Evolutionary conservation across 805 yeast species (phyloP), one percentile per base, ranked within the genome.

Genomic region (Zygosaccharomyces kombuchaensis): DNA sequence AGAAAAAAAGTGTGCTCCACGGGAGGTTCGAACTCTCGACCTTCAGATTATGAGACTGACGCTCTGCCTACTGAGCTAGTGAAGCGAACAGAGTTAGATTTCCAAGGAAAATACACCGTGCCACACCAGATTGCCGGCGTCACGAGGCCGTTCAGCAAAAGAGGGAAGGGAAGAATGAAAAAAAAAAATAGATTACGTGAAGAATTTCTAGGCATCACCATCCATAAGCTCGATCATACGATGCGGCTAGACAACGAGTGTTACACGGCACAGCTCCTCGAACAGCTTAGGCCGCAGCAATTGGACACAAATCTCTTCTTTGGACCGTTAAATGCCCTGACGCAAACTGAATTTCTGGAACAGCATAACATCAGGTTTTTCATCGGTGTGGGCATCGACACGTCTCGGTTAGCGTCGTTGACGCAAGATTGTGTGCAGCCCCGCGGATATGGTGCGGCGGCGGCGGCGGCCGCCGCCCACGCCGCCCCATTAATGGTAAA

Each of bases 61-160:
- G 74, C 74, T 69, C 75, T 70, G 62, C 75, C 74, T 68, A 69
- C 73, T 70, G 73, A 69, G 74, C 75, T 70, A 70, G 72, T 65
- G 70, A 66, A 70, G 74, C 73, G 40, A 12, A 41, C 9, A 14
- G 29, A 31, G 31, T 14, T 12, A 9, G 35, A 10, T 1, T 1
- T 2, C 2, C 19, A 2, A 7, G 9, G 6, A 10, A 1, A 32
- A 32, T 4, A 19, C 21, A 32, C 19, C 12, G 35, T 2, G 19
- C 16, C 19, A 4, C 2, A 6, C 19, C 16, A n/a, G 21, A 32
- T 9, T 16, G 3, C 16, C 16, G 8, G 14, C n/a, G 16, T 7
- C 10, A 29, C 3, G 31, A 12, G 31, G n/a, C 7, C 31, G 4
- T 6, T 27, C 27, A 27, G 32, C 2, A 29, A n/a, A 29, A 29